These are phyloP conservation scores for Thelephora terrestris DNA, from an alignment of 1,284 basidiomycete species.

Conservation along the genomic window DNA sequence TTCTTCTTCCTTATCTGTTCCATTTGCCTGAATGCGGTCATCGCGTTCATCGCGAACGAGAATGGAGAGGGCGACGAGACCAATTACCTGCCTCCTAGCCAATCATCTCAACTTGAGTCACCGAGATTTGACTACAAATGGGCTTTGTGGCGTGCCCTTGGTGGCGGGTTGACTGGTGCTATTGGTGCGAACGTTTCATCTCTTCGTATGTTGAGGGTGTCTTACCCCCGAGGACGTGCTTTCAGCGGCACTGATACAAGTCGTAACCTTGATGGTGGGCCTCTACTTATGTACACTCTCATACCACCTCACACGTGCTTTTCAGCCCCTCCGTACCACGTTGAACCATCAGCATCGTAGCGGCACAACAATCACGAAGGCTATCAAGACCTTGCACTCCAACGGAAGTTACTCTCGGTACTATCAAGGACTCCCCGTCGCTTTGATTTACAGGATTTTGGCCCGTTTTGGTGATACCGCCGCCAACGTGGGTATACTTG, in stretches of 20 bases:
- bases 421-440: conserved; percentile 75
- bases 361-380: conserved; percentile 59
- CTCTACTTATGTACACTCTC: neutral
- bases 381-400: conserved; percentile 54
- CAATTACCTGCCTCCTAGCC: neutral
- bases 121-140: conserved; percentile 69
- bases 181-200: conserved; percentile 36
- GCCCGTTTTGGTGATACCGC: conserved; percentile 86
- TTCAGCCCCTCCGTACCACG: conserved; percentile 73
- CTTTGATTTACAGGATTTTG: conserved; percentile 70
- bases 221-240: neutral
- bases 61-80: conserved; percentile 61
- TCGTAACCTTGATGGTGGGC: conserved; percentile 69
- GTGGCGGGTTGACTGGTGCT: conserved; percentile 80
- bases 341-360: conserved; percentile 91
- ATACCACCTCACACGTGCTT: conserved; percentile 2
- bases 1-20: conserved; percentile 26
- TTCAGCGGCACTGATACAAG: conserved; percentile 81
- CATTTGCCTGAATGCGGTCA: conserved; percentile 44
- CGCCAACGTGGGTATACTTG: conserved; percentile 73
- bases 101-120: neutral
- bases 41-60: conserved; percentile 56
- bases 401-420: conserved; percentile 77
- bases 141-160: conserved; percentile 70
- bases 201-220: neutral